Evolutionary conservation across 192 early-diverging fungal genomes (phyloP).

Genomic region (Geranomyces michiganensis): DNA sequence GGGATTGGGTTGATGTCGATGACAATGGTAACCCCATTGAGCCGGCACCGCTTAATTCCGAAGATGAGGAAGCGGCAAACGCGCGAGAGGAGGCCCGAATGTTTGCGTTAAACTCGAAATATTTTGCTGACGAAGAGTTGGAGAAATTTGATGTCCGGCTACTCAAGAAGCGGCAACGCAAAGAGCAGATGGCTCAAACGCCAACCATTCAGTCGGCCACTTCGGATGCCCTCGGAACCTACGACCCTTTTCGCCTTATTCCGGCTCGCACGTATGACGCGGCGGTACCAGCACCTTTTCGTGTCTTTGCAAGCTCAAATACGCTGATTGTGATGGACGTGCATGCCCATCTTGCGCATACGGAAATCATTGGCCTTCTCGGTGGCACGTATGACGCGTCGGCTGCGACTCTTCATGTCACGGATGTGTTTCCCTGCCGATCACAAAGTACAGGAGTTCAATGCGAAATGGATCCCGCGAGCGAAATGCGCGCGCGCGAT

Average conservation of each 20-base stretch:
- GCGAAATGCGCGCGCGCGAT: conserved; percentile 81
- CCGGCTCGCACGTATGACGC: conserved; percentile 18
- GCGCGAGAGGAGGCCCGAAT: conserved; percentile 50
- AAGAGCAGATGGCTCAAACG: neutral
- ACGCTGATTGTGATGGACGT: conserved; percentile 84
- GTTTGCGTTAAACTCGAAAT: conserved; percentile 58
- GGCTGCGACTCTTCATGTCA: conserved; percentile 56
- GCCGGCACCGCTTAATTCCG: conserved; percentile 38
- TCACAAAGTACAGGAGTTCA: conserved; percentile 81
- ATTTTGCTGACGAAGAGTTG: conserved; percentile 56
- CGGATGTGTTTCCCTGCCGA: conserved; percentile 77
- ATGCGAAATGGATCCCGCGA: conserved; percentile 93
- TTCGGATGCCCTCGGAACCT: conserved; percentile 27
- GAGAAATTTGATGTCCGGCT: conserved; percentile 37
- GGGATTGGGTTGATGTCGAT: conserved; percentile 71
- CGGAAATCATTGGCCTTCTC: conserved; percentile 91
- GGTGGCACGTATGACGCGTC: conserved; percentile 73
- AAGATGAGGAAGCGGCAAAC: conserved; percentile 14
- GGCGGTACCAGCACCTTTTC: conserved; percentile 29
- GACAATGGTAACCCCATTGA: conserved; percentile 44
- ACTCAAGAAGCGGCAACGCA: conserved; percentile 32
- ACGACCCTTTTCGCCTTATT: conserved; percentile 45
- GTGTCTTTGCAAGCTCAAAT: conserved; percentile 40
- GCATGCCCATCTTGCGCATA: conserved; percentile 86
- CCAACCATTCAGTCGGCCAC: conserved; percentile 19